Percentiles rank a stretch among this genome's conserved stretches.
Conservation (phyloP, 306 rosid species). For the Medicago lupulina region DNA sequence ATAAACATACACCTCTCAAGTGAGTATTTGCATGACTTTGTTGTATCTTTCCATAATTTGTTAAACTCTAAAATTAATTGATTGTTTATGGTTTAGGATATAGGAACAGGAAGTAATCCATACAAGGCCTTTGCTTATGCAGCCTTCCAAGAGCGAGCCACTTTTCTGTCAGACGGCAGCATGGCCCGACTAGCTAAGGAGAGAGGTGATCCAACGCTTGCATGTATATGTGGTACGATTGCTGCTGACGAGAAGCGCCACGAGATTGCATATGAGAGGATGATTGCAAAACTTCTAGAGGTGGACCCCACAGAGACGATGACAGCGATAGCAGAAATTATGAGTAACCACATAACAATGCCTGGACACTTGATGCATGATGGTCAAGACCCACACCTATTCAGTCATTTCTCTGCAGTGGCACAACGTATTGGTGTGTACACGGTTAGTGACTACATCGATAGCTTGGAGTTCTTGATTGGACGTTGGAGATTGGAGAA, state of each 20-base stretch:
- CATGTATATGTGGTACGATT: background rate
- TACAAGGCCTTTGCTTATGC: background rate
- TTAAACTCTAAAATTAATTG: background rate
- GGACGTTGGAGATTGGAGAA: background rate
- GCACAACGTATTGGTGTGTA: background rate
- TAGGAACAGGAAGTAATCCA: background rate
- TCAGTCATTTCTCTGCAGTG: background rate
- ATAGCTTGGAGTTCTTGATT: background rate
- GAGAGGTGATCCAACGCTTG: background rate
- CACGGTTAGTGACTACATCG: constrained; percentile 11
- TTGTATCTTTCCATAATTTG: no score
- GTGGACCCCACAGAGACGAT: constrained; percentile 10
- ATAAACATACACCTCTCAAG: no score
- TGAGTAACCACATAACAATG: background rate
- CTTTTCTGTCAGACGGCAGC: constrained; percentile 10
- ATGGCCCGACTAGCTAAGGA: background rate
- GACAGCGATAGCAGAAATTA: background rate
- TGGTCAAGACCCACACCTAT: background rate
- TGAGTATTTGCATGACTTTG: no score
- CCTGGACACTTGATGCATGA: background rate
- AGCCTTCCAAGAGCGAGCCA: background rate
- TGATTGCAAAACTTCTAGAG: constrained; percentile 8
- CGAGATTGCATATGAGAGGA: background rate
- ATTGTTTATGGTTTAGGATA: constrained; percentile 1
- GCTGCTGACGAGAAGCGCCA: constrained; percentile 3